Evolutionary conservation across 345 rosid genomes (phyloP).

Genomic region (Toxicodendron radicans): DNA sequence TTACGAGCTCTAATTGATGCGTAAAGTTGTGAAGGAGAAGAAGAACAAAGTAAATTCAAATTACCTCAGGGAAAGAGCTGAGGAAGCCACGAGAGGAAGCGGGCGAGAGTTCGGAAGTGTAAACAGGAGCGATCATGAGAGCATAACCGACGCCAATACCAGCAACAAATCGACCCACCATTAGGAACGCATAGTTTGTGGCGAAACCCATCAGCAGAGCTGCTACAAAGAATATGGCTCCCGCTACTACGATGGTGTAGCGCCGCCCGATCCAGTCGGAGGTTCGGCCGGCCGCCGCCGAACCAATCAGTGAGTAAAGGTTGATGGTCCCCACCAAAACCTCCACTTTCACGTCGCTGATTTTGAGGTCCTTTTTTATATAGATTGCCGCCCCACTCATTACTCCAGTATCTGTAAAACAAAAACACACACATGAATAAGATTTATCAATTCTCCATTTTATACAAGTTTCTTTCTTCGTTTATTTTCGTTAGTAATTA

Average conservation of each 20-base stretch:
- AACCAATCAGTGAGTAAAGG: slow-evolving; percentile 68
- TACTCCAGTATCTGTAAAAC: slow-evolving; percentile 40
- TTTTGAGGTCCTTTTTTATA: slow-evolving; percentile 31
- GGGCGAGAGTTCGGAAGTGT: slow-evolving; percentile 87
- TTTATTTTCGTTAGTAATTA: too few species aligned
- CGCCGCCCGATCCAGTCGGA: slow-evolving; percentile 94
- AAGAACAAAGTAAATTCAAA: neutral
- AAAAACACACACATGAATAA: neutral
- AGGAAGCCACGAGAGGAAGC: slow-evolving; percentile 88
- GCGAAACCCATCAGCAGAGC: slow-evolving; percentile 91
- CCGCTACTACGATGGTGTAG: slow-evolving; percentile 79
- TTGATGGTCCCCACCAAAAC: slow-evolving; percentile 64
- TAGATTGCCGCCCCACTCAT: slow-evolving; percentile 49
- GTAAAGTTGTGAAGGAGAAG: too few species aligned
- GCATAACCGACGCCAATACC: slow-evolving; percentile 91
- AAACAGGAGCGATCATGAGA: slow-evolving; percentile 92
- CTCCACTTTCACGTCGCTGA: slow-evolving; percentile 38
- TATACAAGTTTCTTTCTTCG: too few species aligned
- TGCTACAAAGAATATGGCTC: slow-evolving; percentile 76
- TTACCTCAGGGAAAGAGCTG: slow-evolving; percentile 86
- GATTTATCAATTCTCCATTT: neutral
- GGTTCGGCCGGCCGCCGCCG: slow-evolving; percentile 76
- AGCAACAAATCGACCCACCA: slow-evolving; percentile 86
- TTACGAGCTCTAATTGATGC: slow-evolving; percentile 14
- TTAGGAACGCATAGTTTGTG: slow-evolving; percentile 72